phyloP scores from a whole-genome alignment of 768 basidiomycete species.

The Inosperma sp. region DNA sequence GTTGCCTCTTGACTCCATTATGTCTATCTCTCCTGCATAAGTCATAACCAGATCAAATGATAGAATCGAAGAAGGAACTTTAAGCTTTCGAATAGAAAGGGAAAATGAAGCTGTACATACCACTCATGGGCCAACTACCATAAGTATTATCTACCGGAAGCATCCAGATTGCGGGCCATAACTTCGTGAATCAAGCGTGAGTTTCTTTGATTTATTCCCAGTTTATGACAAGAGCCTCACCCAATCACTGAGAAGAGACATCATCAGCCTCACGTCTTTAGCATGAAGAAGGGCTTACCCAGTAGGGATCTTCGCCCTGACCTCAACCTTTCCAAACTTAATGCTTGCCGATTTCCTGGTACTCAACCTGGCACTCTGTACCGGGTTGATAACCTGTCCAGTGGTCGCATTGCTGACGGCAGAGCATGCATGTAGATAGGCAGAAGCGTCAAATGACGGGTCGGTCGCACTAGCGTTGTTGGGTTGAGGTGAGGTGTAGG shows the following conservation, averaged over 20 bases:
- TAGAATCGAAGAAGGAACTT: too few species aligned
- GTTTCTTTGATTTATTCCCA: too few species aligned
- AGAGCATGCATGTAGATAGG: constrained; percentile 61
- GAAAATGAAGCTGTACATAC: constrained; percentile 40
- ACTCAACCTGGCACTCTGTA: constrained; percentile 75
- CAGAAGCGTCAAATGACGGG: too few species aligned
- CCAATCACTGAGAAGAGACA: constrained; percentile 57
- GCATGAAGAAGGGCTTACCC: constrained; percentile 48
- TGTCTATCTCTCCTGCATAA: constrained; percentile 63
- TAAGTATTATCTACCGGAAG: constrained; percentile 67
- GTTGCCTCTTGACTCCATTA: constrained; percentile 75
- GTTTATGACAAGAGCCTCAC: constrained; percentile 31
- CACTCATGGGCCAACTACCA: constrained; percentile 64
- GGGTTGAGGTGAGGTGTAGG: constrained; percentile 38
- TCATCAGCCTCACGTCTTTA: too few species aligned
- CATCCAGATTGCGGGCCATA: constrained; percentile 88
- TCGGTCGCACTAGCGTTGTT: constrained; percentile 34
- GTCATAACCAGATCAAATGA: constrained; percentile 16
- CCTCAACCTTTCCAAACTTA: constrained; percentile 79
- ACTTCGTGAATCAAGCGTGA: too few species aligned
- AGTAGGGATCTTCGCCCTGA: constrained; percentile 74
- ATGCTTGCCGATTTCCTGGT: constrained; percentile 70
- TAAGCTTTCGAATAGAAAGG: too few species aligned
- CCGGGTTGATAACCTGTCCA: constrained; percentile 74
- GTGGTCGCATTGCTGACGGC: constrained; percentile 64